Base-by-base conservation (phyloP, 768 basidiomycete species). In the Xerocomellus dryophilus region DNA sequence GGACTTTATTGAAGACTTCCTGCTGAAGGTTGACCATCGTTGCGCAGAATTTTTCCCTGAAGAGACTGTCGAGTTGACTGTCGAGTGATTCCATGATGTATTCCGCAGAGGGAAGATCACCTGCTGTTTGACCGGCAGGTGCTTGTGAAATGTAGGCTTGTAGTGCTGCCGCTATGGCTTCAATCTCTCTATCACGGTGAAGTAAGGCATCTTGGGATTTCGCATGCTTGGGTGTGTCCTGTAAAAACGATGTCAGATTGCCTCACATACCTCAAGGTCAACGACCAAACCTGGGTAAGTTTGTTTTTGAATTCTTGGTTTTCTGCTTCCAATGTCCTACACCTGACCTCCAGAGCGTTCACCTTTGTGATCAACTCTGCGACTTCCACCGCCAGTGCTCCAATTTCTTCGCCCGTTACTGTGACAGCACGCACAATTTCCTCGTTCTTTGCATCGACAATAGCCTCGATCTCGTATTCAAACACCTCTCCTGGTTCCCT, bases 81-180 rank as follows among this genome's bases (percentile, higher is more conserved):
- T 58, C 56, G 42, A 71, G 61, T 12, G 66, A 60, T 47, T 66
- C 57, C 8, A 72, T 54, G 45, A 71, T 59, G 54, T 71, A 72
- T 34, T 72, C 65, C 4, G 55, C 46, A 18, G 71, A 64, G 8
- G 66, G 68, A 43, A 67, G 52, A 36, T 63, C 51, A 18, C 49
- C 43, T 47, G 42, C 20, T 25, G 51, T 32, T 39, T 58, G 50
- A 20, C 51, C 29, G 15, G 52, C 15, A 3, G 71, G 53, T 38
- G 53, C 43, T 58, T 71, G 71, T 41, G 69, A 60, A 44, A 71
- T 67, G 34, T 61, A 71, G 29, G 71, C 69, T 40, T 64, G 65
- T 9, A 71, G 25, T 11, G 71, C 69, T 45, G 65, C 62, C 2
- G 64, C 62, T 43, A 71, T 57, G 3, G 71, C 69, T n/a, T 69